Evolutionary conservation across 768 basidiomycete genomes (phyloP).

Genomic region (Tylopilus plumbeoviolaceoides): DNA sequence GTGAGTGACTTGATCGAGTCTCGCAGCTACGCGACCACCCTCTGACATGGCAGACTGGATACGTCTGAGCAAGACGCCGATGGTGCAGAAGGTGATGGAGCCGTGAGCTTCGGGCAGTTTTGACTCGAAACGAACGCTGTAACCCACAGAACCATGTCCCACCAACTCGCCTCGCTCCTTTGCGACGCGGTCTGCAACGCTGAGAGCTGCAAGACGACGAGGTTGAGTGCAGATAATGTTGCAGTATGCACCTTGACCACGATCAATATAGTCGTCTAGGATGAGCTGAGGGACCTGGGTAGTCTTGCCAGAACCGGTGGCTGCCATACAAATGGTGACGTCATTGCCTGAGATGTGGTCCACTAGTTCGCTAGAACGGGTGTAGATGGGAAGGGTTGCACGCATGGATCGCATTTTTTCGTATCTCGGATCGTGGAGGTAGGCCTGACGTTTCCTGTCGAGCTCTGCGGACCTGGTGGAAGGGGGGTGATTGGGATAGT

Average conservation of each 20-base stretch:
- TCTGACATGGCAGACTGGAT: conserved; percentile 71
- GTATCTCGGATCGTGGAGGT: conserved; percentile 56
- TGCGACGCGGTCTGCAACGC: conserved; percentile 86
- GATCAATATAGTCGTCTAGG: conserved; percentile 75
- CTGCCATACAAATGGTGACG: conserved; percentile 85
- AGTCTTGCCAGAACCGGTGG: conserved; percentile 91
- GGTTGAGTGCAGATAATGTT: conserved; percentile 95
- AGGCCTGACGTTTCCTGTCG: conserved; percentile 47
- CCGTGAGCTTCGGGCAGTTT: conserved; percentile 78
- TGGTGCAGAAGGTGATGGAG: conserved; percentile 89
- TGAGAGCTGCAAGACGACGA: conserved; percentile 85
- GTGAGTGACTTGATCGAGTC: conserved; percentile 79
- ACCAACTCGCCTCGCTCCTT: conserved; percentile 76
- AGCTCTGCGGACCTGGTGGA: conserved; percentile 59
- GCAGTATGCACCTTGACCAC: conserved; percentile 76
- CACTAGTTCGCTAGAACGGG: conserved; percentile 63
- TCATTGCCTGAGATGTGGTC: conserved; percentile 69
- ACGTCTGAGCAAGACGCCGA: conserved; percentile 82
- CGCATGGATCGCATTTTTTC: conserved; percentile 67
- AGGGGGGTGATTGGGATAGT: conserved; percentile 30
- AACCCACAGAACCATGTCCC: conserved; percentile 72
- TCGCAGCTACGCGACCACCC: conserved; percentile 30
- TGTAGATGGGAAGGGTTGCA: conserved; percentile 68
- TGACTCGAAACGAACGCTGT: conserved; percentile 88
- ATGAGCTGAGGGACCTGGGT: conserved; percentile 93